Base-by-base conservation (phyloP, 805 yeast species). In the Komagataella mondaviorum region DNA sequence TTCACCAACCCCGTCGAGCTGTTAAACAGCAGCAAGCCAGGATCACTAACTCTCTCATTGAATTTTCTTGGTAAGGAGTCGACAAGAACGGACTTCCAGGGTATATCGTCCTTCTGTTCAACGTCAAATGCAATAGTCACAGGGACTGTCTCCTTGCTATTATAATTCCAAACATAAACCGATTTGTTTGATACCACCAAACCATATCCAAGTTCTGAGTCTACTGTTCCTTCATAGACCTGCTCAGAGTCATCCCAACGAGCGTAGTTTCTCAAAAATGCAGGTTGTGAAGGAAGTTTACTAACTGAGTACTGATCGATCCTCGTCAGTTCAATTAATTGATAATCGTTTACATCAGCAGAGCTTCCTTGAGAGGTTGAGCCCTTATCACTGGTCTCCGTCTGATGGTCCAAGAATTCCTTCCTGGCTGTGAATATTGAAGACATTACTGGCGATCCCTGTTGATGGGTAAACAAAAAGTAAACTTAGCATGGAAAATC, bases 11-110 rank as follows among this genome's bases (percentile, higher is more conserved):
- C 95, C 0, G 78, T 58, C 17, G 70, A 62, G 0, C 82, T 70
- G 59, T 83, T 78, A 18, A 87, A 71, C 5, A 83, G 75, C 6
- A 85, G 80, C 45, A 88, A 65, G 7, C 96, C 96, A 0, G 95
- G 91, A 56, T 73, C 77, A 30, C 62, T 55, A 14, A 70, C 63
- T 50, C 72, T 73, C 2, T 61, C 54, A 20, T 67, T 59, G 2
- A 81, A 80, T 3, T 77, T 75, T 6, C 78, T 64, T 3, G 91
- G 82, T 8, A 51, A 23, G 16, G 24, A 30, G 8, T 72, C 60
- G 1, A 86, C 78, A 44, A 86, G 63, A 4, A 76, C 71, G 1
- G 85, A 86, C 51, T 81, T 63, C 1, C 84, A 83, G 6, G 68
- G 58, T 43, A 67, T 56, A 6, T 59, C 61, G 48, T 60, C 54